Base-by-base conservation (phyloP, 257 asterid genomes). In the Nicotiana otophora region DNA sequence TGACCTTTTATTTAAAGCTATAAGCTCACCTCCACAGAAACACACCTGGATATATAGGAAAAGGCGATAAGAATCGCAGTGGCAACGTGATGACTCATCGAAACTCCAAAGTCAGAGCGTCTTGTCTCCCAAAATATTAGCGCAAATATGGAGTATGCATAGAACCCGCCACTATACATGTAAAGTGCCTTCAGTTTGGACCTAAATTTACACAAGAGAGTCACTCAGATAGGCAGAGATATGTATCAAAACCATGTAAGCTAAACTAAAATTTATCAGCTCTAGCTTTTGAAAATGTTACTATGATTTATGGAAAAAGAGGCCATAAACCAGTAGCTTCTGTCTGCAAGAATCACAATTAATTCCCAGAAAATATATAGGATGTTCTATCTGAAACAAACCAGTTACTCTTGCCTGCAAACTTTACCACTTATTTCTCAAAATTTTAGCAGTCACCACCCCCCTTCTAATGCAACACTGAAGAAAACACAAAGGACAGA, bases 61-160 rank as follows among this genome's bases (percentile, higher is more conserved):
- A 93, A 82, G 31, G 86, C 81, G 81, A 95, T 95, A 76, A 95
- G 98, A 86, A 90, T 60, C 23, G 92, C 96, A 58, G 99, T 86
- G 64, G 93, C 95, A 77, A 93, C 87, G 67, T 95, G 99, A 85
- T 95, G 99, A 81, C 94, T 81, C 99, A 95, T 95, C 12, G 99
- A 95, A 77, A 95, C 98, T 64, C 97, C 97, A 86, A 93, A 95
- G 88, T 95, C 99, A 15, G 99, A 92, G 69, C 99, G 97, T 88
- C 95, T 88, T 48, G 97, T 95, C 86, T 95, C 99, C 99, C 99
- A 95, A 81, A 91, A 93, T 57, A 95, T 81, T 78, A 95, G 91
- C 19, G 99, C 98, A 88, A 95, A 95, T 83, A 95, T 95, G 77
- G 99, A 93, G 88, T 92, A 95, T 5, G 90, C 83, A 83, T 95